phyloP scores from a whole-genome alignment of 2,329 filamentous ascomycete species.

The Eurotiales sp. region DNA sequence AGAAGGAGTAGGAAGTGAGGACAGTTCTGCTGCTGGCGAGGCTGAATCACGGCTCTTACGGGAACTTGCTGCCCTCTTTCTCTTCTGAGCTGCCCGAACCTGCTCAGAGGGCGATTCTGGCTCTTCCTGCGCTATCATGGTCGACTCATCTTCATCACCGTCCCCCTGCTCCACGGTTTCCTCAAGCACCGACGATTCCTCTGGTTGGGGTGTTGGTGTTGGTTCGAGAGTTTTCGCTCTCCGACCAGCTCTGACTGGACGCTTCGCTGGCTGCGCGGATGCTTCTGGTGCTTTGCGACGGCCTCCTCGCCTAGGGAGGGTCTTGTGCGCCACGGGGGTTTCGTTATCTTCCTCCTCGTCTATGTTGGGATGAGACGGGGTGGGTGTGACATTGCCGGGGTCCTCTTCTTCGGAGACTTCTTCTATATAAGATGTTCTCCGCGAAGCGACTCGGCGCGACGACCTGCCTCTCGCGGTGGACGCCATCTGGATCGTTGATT shows the following conservation, averaged over 20 bases:
- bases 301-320: slow-evolving; percentile 55
- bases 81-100: slow-evolving; percentile 58
- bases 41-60: slow-evolving; percentile 41
- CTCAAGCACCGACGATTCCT: slow-evolving; percentile 58
- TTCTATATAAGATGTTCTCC: slow-evolving; percentile 72
- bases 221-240: slow-evolving; percentile 6
- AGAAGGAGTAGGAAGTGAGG: slow-evolving; percentile 46
- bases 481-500: slow-evolving; percentile 28
- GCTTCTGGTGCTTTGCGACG: slow-evolving; percentile 51
- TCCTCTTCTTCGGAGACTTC: slow-evolving; percentile 73
- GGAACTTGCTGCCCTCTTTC: slow-evolving; percentile 55
- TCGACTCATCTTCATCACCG: slow-evolving; percentile 22
- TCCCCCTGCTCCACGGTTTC: slow-evolving; percentile 29
- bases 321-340: slow-evolving; percentile 64
- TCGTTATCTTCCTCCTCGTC: slow-evolving; percentile 65
- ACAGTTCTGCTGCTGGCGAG: slow-evolving; percentile 35
- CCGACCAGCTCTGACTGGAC: slow-evolving; percentile 8
- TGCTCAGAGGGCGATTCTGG: slow-evolving; percentile 55
- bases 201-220: slow-evolving; percentile 5
- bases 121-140: slow-evolving; percentile 40
- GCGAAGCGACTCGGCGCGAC: slow-evolving; percentile 57
- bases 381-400: slow-evolving; percentile 46
- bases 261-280: slow-evolving; percentile 36
- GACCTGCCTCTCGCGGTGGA: slow-evolving; percentile 49
- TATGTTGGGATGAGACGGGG: slow-evolving; percentile 43